Conservation (phyloP, 352 stramenopile species). For the Plasmopara viticola region DNA sequence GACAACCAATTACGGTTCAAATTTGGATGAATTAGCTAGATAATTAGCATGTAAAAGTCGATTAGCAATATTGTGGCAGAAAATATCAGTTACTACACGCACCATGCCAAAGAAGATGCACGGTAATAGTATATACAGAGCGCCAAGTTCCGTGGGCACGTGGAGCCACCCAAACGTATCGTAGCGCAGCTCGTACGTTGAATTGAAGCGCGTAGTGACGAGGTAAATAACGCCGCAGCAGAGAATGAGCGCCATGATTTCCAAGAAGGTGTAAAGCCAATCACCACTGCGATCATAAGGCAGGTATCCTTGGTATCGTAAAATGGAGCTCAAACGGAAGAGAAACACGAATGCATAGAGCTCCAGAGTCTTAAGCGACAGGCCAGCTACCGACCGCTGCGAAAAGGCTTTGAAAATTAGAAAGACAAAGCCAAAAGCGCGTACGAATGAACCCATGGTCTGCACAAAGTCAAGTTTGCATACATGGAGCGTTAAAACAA, state of each 20-base stretch:
- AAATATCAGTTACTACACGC: slow-evolving; percentile 5
- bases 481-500: slow-evolving; percentile 6
- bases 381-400: slow-evolving; percentile 83
- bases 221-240: slow-evolving; percentile 88
- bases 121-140: slow-evolving; percentile 79
- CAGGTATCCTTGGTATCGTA: slow-evolving; percentile 96
- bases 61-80: background rate
- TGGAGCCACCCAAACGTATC: slow-evolving; percentile 94
- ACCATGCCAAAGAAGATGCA: slow-evolving; percentile 87
- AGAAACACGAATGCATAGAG: slow-evolving; percentile 96
- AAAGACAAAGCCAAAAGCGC: slow-evolving; percentile 88
- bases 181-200: slow-evolving; percentile 93
- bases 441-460: slow-evolving; percentile 88
- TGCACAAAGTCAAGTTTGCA: slow-evolving; percentile 15
- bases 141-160: slow-evolving; percentile 76
- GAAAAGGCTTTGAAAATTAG: slow-evolving; percentile 94
- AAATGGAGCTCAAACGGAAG: slow-evolving; percentile 95
- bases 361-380: slow-evolving; percentile 97
- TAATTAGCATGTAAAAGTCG: slow-evolving; percentile 1
- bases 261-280: slow-evolving; percentile 97
- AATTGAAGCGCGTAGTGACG: slow-evolving; percentile 90
- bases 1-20: slow-evolving; percentile 97
- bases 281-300: slow-evolving; percentile 92
- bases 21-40: slow-evolving; percentile 90
- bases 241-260: slow-evolving; percentile 88